Conservation (phyloP, 305 asterid species). For the Plantago lanceolata region DNA sequence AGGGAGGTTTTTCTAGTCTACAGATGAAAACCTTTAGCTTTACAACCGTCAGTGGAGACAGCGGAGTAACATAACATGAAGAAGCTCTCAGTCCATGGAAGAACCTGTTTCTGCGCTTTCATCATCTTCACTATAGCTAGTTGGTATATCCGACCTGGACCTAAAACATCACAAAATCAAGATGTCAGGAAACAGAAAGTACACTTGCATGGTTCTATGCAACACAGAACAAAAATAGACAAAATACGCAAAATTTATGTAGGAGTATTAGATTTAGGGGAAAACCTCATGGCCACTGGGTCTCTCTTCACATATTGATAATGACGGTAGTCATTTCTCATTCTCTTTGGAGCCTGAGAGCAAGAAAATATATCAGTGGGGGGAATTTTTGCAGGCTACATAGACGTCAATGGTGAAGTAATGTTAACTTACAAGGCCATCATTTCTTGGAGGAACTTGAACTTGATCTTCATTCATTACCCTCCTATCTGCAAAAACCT, state of each 20-base stretch:
- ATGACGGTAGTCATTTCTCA: constrained; percentile 34
- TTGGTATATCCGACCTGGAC: constrained; percentile 49
- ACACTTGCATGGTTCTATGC: background rate
- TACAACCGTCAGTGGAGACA: constrained; percentile 24
- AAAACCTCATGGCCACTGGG: constrained; percentile 45
- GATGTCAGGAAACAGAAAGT: background rate
- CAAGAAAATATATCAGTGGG: constrained; percentile 11
- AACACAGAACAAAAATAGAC: background rate
- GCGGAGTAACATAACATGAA: background rate
- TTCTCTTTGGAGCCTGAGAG: constrained; percentile 49
- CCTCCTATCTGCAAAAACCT: constrained; percentile 31
- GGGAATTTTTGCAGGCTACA: background rate
- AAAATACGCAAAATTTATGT: constrained; percentile 15
- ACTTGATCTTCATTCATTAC: constrained; percentile 35
- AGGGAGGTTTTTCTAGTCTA: constrained; percentile 15
- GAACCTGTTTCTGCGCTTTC: constrained; percentile 66
- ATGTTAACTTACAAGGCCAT: constrained; percentile 37
- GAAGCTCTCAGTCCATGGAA: constrained; percentile 40
- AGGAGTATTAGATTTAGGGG: constrained; percentile 7
- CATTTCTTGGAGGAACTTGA: constrained; percentile 37
- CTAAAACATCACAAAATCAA: constrained; percentile 23
- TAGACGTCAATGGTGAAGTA: background rate
- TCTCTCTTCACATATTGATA: constrained; percentile 40
- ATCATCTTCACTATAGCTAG: constrained; percentile 58
- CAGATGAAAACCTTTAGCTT: constrained; percentile 26